Evolutionary conservation across 495 filamentous ascomycete species (phyloP).

Genomic region (Trichoderma orchidacearum): DNA sequence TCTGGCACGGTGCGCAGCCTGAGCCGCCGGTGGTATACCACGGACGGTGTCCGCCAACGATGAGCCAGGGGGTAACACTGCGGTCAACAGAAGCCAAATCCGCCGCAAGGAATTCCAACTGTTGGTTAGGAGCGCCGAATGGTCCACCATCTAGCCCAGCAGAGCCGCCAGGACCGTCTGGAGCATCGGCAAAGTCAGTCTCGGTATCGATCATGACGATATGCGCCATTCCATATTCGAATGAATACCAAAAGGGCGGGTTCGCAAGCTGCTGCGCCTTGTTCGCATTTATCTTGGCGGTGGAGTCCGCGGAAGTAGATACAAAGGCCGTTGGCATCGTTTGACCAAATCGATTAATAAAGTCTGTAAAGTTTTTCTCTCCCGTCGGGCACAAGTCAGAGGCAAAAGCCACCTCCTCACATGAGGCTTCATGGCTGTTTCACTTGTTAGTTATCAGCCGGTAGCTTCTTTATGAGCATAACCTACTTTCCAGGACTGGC

Average conservation of each 20-base stretch:
- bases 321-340: slow-evolving; percentile 35
- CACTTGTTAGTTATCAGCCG: no score
- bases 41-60: slow-evolving; percentile 46
- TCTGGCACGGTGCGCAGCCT: slow-evolving; percentile 36
- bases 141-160: slow-evolving; percentile 34
- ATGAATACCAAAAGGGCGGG: slow-evolving; percentile 53
- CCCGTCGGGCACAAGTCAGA: slow-evolving; percentile 35
- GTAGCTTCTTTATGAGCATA: no score
- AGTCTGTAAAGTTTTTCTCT: slow-evolving; percentile 49
- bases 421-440: slow-evolving; percentile 30
- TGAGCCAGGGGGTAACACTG: slow-evolving; percentile 39
- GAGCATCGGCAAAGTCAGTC: slow-evolving; percentile 15
- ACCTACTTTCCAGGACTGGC: slow-evolving; percentile 27
- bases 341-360: slow-evolving; percentile 38
- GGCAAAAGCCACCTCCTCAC: slow-evolving; percentile 27
- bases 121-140: slow-evolving; percentile 29
- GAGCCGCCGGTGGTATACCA: slow-evolving; percentile 36
- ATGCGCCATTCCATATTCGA: slow-evolving; percentile 49
- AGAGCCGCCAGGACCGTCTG: slow-evolving; percentile 10
- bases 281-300: slow-evolving; percentile 29
- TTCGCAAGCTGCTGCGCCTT: slow-evolving; percentile 34
- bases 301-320: slow-evolving; percentile 26
- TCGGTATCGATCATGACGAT: slow-evolving; percentile 9
- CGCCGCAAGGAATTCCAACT: slow-evolving; percentile 30
- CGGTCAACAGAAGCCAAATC: slow-evolving; percentile 34